Evolutionary conservation across 192 early-diverging fungal genomes (phyloP), one percentile per base, ranked within the genome.

Genomic region (Thoreauomyces humboldtii): DNA sequence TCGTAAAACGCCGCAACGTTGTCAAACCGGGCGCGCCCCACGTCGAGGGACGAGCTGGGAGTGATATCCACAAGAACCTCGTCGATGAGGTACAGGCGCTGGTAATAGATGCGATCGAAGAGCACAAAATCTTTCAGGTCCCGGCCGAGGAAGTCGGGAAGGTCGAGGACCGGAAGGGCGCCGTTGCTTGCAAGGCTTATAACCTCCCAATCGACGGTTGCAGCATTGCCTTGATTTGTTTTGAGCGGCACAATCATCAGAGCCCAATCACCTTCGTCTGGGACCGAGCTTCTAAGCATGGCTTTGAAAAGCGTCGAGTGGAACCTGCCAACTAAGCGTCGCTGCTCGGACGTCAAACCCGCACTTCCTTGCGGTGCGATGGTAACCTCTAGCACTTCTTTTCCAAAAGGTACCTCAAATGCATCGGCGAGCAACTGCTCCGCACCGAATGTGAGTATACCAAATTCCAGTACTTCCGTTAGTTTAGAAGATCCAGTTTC

Each of bases 1-100:
- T 73, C 41, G 56, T 81, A 81, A 44, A 68, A 76, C 0, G 45
- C 46, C 12, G 55, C 66, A 0, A 78, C 28, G 14, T 42, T 64
- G 15, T 22, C 7, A 31, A 74, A 71, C 35, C 61, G 65, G 31
- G 45, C 65, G 15, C 19, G 12, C 22, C 32, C 35, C 5, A 33
- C 5, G 1, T 41, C 38, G 19, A 60, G 41, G 17, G 31, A 35
- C 32, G 77, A 63, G 17, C 28, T 28, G 28, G 67, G 67, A 14
- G 67, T 43, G 12, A 11, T 2, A 25, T 56, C 60, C 9, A 4
- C 17, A 46, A 65, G 34, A n/a, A 81, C 70, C 2, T 64, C 53
- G 14, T 37, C 21, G 12, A 76, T 28, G 12, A 72, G 22, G 45
- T 73, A 78, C 33, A 72, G 61, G 31, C 79, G 69, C 31, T 66